Base-by-base conservation (phyloP, 352 stramenopile species). In the Globisporangium cylindrosporum region DNA sequence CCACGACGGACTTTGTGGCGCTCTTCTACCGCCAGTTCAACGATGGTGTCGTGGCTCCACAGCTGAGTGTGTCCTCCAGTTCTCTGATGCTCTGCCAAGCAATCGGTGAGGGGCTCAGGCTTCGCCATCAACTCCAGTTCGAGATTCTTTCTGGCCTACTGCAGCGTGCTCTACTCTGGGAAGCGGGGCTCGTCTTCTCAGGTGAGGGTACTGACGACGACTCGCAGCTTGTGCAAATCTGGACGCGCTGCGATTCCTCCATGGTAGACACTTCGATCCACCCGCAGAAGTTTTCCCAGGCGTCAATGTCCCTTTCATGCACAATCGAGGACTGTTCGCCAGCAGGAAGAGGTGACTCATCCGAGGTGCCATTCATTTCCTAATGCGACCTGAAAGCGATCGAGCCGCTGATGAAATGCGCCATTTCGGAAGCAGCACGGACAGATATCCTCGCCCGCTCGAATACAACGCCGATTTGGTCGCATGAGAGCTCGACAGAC, bases 151-250 rank as follows among this genome's bases (percentile, higher is more conserved):
- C 65, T 0, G 72, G 72, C 0, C 43, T 78, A 9, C 63, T 78
- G 6, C 65, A 75, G 62, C 72, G 72, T 4, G 65, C 72, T 1
- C 3, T 78, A 25, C 20, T 78, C 14, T 78, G 72, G 72, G 66
- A 78, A n/a, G 27, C 66, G 0, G 69, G 66, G 1, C 65, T 61
- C 0, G 24, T 72, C 25, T 15, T 75, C n/a, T 22, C 46, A 10
- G 38, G 36, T 43, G 36, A 27, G 5, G 25, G 9, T 38, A 49
- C 10, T 0, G 14, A 34, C 7, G 2, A 60, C 3, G 59, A 36
- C 27, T 12, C 34, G 12, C 12, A 27, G 43, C 49, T 55, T 15
- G 36, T 62, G 22, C 34, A 61, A 43, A 41, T 48, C 32, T 62
- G 53, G 48, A 67, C 62, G 49, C 62, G 36, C 1, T 67, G 49